phyloP scores from a whole-genome alignment of 2,329 filamentous ascomycete genomes.

The Sphaerulina vaccinii region DNA sequence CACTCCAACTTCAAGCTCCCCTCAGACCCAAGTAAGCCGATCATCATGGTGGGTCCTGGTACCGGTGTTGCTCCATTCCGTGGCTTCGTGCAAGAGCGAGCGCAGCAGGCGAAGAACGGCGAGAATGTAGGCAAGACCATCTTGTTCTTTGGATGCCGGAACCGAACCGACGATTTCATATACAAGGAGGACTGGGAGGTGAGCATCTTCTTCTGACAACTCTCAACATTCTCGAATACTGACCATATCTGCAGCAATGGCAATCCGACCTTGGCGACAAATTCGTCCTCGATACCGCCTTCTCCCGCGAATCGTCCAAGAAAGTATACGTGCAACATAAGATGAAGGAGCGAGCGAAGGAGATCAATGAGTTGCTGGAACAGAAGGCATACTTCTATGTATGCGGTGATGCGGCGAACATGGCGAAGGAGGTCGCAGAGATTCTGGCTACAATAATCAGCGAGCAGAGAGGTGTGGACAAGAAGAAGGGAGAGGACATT shows the following conservation, averaged over 20 bases:
- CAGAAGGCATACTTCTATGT: slow-evolving; percentile 95
- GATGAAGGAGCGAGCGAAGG: slow-evolving; percentile 75
- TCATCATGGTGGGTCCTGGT: slow-evolving; percentile 95
- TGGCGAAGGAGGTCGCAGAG: slow-evolving; percentile 56
- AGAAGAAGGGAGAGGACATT: slow-evolving; percentile 89
- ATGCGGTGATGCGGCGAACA: slow-evolving; percentile 95
- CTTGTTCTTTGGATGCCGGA: slow-evolving; percentile 94
- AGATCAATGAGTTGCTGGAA: slow-evolving; percentile 83
- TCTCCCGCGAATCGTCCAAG: slow-evolving; percentile 80
- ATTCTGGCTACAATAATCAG: slow-evolving; percentile 85
- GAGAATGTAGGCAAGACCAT: slow-evolving; percentile 82
- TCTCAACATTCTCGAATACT: slow-evolving; percentile 2
- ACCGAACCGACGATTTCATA: slow-evolving; percentile 82
- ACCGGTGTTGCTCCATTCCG: slow-evolving; percentile 97
- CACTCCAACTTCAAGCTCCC: slow-evolving; percentile 99
- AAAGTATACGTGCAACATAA: slow-evolving; percentile 98
- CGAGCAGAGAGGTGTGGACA: slow-evolving; percentile 75
- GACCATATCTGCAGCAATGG: slow-evolving; percentile 62
- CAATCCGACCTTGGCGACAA: slow-evolving; percentile 80
- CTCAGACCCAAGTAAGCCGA: slow-evolving; percentile 86
- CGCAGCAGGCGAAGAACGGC: slow-evolving; percentile 75
- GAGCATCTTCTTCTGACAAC: slow-evolving; percentile 45
- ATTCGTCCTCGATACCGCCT: slow-evolving; percentile 87
- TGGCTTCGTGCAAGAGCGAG: slow-evolving; percentile 90
- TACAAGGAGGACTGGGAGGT: slow-evolving; percentile 93